Evolutionary conservation across 305 asterid species (phyloP).

Genomic region (Andrographis paniculata): DNA sequence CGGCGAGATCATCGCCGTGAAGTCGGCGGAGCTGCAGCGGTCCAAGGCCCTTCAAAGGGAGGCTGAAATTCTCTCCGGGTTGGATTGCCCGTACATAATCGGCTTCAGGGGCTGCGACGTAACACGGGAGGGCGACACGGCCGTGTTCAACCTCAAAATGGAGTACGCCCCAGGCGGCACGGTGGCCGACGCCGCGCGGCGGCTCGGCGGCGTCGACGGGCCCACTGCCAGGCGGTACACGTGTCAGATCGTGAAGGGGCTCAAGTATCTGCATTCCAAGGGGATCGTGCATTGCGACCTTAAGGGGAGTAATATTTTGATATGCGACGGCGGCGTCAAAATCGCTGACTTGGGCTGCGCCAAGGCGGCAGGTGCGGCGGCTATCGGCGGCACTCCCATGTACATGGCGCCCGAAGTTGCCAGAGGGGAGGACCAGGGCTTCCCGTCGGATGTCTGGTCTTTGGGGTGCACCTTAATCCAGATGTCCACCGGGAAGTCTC

Average conservation of each 20-base stretch:
- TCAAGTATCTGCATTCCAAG: conserved; percentile 50
- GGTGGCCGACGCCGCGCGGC: conserved; percentile 25
- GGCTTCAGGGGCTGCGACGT: conserved; percentile 50
- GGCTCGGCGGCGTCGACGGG: conserved; percentile 36
- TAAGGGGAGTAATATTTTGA: conserved; percentile 56
- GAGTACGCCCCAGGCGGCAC: conserved; percentile 52
- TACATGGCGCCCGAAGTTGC: conserved; percentile 86
- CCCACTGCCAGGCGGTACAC: conserved; percentile 26
- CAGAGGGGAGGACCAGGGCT: conserved; percentile 58
- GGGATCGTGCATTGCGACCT: conserved; percentile 79
- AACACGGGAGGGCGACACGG: conserved; percentile 27
- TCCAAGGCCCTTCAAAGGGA: conserved; percentile 40
- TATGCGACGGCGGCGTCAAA: conserved; percentile 34
- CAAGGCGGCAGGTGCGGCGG: conserved; percentile 23
- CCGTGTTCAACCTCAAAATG: conserved; percentile 44
- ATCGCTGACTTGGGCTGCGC: conserved; percentile 76
- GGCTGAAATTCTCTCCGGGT: conserved; percentile 33
- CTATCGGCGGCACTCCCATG: conserved; percentile 63
- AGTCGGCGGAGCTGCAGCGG: conserved; percentile 39
- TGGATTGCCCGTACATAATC: conserved; percentile 34
- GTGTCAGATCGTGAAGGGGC: conserved; percentile 39
- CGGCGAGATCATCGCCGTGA: conserved; percentile 44
- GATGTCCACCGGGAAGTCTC: conserved; percentile 56
- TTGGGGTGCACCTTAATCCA: conserved; percentile 70
- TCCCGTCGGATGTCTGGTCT: conserved; percentile 70